Evolutionary conservation across 2,329 filamentous ascomycete genomes (phyloP), one percentile per base, ranked within the genome.

Genomic region (Huntiella moniliformis): DNA sequence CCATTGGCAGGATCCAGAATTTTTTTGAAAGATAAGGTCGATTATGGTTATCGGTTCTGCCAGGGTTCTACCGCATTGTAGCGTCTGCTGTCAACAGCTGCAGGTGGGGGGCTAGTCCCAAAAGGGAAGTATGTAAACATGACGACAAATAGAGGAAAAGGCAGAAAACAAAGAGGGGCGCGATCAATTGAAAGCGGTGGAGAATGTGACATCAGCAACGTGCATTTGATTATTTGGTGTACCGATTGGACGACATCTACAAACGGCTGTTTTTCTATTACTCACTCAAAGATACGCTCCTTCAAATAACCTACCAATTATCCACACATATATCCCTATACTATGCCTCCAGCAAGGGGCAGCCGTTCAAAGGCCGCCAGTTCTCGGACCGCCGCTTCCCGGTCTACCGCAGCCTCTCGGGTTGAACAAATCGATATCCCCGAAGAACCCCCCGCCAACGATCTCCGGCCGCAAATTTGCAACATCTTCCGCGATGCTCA

Each of bases 401-500:
- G 67, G 52, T 57, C 62, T 12, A 68, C 69, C 3, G 63, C 60
- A 32, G 59, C 63, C 41, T 33, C 40, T 13, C 40, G 40, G 31
- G 35, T 33, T 8, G 38, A 37, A 7, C 48, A 50, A 52, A 16
- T 61, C 52, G 64, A 72, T 37, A 60, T 82, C n/a, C 79, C 82
- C 35, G 73, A 79, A 55, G 85, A 94, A 57, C 72, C 77, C 3
- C 73, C 76, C 45, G 68, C 75, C 40, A 85, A 74, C 48, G 72
- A 71, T 12, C 65, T 95, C 53, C 81, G 87, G 55, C 71, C 70
- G 33, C 80, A 82, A 57, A 70, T 94, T 44, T 81, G 78, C 57
- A 63, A 70, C 46, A 70, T 85, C 42, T 87, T 87, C 57, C 71
- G 72, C 52, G 82, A 87, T 60, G 86, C 88, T 32, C 91, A 98